Conservation (phyloP, 495 filamentous ascomycete species). For the Aspergillus biplanus region DNA sequence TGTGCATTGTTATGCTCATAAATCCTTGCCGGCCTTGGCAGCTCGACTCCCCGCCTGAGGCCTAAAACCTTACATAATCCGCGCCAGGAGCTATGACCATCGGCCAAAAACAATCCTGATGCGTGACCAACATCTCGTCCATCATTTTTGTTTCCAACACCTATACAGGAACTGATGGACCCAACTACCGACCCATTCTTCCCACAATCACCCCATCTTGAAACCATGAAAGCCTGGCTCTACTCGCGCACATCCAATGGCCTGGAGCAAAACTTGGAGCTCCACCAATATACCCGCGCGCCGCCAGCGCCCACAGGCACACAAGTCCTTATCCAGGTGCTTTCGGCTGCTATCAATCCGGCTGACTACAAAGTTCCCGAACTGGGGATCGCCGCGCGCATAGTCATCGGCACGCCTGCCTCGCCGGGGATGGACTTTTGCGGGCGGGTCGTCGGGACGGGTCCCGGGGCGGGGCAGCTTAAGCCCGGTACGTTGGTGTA, state of each 20-base stretch:
- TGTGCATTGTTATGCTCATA: no score
- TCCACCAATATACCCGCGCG: constrained; percentile 50
- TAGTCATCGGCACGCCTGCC: constrained; percentile 48
- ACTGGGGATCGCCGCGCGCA: constrained; percentile 42
- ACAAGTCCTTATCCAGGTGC: constrained; percentile 60
- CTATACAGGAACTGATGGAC: no score
- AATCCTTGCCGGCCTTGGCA: no score
- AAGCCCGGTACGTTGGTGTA: constrained; percentile 58
- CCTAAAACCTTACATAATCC: no score
- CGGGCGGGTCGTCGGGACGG: constrained; percentile 57
- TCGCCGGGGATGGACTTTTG: constrained; percentile 67
- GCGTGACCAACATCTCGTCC: no score
- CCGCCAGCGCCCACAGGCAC: constrained; percentile 38
- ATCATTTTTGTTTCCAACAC: no score
- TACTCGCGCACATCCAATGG: constrained; percentile 51
- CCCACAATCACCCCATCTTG: background rate
- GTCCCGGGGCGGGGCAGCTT: constrained; percentile 24
- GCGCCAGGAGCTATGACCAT: no score
- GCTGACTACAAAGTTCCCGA: constrained; percentile 74
- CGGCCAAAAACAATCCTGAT: no score
- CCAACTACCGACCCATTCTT: no score
- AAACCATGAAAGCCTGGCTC: constrained; percentile 66
- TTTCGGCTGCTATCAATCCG: constrained; percentile 63
- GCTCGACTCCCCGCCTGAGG: no score
- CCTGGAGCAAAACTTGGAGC: constrained; percentile 59